Evolutionary conservation across 495 filamentous ascomycete species (phyloP).

Genomic region (Aspergillus wentii): DNA sequence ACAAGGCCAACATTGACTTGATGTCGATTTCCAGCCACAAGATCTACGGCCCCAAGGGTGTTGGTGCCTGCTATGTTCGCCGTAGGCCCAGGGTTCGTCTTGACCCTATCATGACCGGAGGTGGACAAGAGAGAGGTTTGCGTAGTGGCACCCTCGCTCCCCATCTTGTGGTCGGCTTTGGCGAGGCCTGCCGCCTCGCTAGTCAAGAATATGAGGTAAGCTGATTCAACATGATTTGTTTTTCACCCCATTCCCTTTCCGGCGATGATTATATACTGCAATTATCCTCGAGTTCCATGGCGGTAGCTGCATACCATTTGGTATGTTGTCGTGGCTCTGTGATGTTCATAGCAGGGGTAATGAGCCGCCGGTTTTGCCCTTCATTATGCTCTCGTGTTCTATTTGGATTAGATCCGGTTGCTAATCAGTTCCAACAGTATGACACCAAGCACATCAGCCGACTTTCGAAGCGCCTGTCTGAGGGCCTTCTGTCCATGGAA

Average conservation of each 20-base stretch:
- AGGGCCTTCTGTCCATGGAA: conserved; percentile 80
- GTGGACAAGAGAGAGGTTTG: conserved; percentile 91
- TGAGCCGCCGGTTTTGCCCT: conserved; percentile 27
- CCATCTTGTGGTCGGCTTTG: conserved; percentile 83
- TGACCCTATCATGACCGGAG: conserved; percentile 93
- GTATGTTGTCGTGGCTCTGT: conserved; percentile 35
- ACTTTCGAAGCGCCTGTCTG: conserved; percentile 77
- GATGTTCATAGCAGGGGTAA: conserved; percentile 49
- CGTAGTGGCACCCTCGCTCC: conserved; percentile 92
- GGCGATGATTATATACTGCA: conserved; percentile 54
- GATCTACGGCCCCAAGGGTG: conserved; percentile 96
- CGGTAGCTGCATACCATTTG: conserved; percentile 33
- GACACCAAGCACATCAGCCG: conserved; percentile 76
- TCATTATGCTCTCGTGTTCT: conserved; percentile 2
- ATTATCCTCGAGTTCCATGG: conserved; percentile 49
- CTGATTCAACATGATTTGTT: conserved; percentile 15
- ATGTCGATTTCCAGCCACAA: conserved; percentile 99
- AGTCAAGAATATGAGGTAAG: conserved; percentile 85
- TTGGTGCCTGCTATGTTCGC: conserved; percentile 93
- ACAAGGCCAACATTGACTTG: conserved; percentile 93
- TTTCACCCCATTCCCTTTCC: conserved; percentile 4
- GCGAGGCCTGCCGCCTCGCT: conserved; percentile 89
- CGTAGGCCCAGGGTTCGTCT: conserved; percentile 87
- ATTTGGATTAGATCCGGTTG: conserved; percentile 1
- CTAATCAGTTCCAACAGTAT: conserved; percentile 60